Evolutionary conservation across 805 yeast genomes (phyloP).

Genomic region (Ogataea wickerhamii): DNA sequence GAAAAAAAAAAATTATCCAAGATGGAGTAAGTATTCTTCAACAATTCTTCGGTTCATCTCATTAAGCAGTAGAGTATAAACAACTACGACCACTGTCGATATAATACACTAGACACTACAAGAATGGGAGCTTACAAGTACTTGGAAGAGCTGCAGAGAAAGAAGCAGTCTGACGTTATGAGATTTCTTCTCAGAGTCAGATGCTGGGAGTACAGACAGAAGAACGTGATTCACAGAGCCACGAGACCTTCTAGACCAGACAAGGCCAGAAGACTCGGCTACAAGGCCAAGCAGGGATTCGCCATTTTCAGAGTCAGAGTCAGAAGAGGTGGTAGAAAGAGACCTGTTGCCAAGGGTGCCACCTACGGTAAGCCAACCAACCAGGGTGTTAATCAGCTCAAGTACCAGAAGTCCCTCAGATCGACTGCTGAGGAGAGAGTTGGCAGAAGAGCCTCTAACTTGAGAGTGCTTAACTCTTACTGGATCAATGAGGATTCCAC

Average conservation of each 20-base stretch:
- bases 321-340: slow-evolving; percentile 99
- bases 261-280: slow-evolving; percentile 99
- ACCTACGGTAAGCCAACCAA: slow-evolving; percentile 99
- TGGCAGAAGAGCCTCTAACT: slow-evolving; percentile 97
- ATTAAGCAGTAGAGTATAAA: too few species aligned
- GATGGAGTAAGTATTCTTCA: too few species aligned
- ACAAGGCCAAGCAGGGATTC: slow-evolving; percentile 99
- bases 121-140: slow-evolving; percentile 99
- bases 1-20: background rate
- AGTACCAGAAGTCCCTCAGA: slow-evolving; percentile 97
- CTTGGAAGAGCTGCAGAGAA: slow-evolving; percentile 98
- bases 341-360: slow-evolving; percentile 99
- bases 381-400: slow-evolving; percentile 99
- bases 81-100: too few species aligned
- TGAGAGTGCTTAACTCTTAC: slow-evolving; percentile 99
- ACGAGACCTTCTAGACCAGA: slow-evolving; percentile 99
- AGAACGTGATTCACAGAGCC: slow-evolving; percentile 98
- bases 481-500: slow-evolving; percentile 99
- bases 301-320: slow-evolving; percentile 98
- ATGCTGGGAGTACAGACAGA: slow-evolving; percentile 99
- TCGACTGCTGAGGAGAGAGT: slow-evolving; percentile 99
- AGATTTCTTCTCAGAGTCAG: slow-evolving; percentile 99
- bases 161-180: slow-evolving; percentile 99
- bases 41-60: too few species aligned
- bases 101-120: too few species aligned